Base-by-base conservation (phyloP, 2,329 filamentous ascomycete genomes). In the Triangularia setosa region DNA sequence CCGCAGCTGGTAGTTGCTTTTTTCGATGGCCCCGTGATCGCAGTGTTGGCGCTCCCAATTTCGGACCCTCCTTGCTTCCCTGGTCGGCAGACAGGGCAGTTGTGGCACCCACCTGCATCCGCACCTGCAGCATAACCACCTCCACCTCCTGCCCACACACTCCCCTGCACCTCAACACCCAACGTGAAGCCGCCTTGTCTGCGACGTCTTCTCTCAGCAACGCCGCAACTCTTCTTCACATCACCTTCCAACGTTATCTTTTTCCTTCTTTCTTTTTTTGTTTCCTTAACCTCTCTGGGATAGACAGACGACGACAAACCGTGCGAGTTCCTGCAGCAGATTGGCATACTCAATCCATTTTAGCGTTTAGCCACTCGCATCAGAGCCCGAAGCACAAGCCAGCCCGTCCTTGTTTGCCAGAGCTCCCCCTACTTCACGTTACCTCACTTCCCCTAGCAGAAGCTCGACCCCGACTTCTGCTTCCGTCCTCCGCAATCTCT, bases 201-300 rank as follows among this genome's bases (percentile, higher is more conserved):
- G 63, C 65, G 62, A 63, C 65, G 53, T 54, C 21, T 54, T 48
- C 60, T 58, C 57, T 24, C 35, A 58, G 57, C 62, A 58, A 63
- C 65, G 60, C 57, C 60, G 54, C 62, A 62, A 40, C 30, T n/a
- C 9, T 44, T 33, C 35, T 64, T 27, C 48, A 25, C 23, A 55
- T 11, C 52, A 55, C 16, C 25, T 27, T 27, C n/a, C 7, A 9
- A 55, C 14, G 12, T 55, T 25, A 55, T 57, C 9, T n/a, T 35
- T 54, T 54, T 27, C 55, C 24, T 27, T 12, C 24, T 27, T 12
- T 18, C 24, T 54, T 27, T 55, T 55, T 9, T 27, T 54, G 52
- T 27, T 55, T n/a, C 25, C 40, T 48, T 48, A 21, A 9, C 40
- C 40, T 48, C 40, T 44, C n/a, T 18, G 40, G 40, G 40, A 48